Evolutionary conservation across 192 early-diverging fungal genomes (phyloP), one percentile per base, ranked within the genome.

Genomic region (Allomyces arbusculus): DNA sequence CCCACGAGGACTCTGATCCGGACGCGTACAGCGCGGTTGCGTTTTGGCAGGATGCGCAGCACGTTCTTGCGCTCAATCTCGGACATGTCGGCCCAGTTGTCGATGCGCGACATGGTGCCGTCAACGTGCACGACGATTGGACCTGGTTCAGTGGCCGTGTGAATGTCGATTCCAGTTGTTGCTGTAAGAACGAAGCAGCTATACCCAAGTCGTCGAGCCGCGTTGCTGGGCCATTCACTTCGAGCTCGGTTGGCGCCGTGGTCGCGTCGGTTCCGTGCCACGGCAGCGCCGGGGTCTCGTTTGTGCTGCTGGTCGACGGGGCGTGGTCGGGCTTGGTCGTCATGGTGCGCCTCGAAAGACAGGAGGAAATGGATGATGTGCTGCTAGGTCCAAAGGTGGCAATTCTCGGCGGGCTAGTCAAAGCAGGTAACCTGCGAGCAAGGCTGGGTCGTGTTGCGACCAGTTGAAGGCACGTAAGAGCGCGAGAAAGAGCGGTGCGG

Each of bases 81-180:
- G 10, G 69, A 61, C 70, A 77, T 65, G 6, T 28, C 61, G n/a
- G 61, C 63, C 78, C 78, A 79, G 69, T 77, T 77, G 44, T 66
- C 66, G 40, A 79, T 79, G 14, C 78, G 63, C 20, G 66, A 65
- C 62, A 79, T 70, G 23, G 73, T 77, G 9, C 78, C 78, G 63
- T 79, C 75, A 10, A n/a, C 20, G 50, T 58, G 12, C 16, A 58
- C 20, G 50, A 58, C 50, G 3, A 58, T 58, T 58, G 50, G 50
- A n/a, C 50, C 50, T 58, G 33, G 33, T 7, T 7, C 33, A 7
- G 33, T 40, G 4, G 7, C 33, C 7, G 33, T 8, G 33, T 40
- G 7, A 40, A 7, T 8, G 33, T 7, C 33, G 3, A 8, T 3
- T 40, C 33, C 33, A 28, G 2, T 40, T 0, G 7, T 0, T 7